These are phyloP conservation scores for Sanghuangporus sanghuang DNA, from an alignment of 1,284 basidiomycete species.

Conservation along the genomic window DNA sequence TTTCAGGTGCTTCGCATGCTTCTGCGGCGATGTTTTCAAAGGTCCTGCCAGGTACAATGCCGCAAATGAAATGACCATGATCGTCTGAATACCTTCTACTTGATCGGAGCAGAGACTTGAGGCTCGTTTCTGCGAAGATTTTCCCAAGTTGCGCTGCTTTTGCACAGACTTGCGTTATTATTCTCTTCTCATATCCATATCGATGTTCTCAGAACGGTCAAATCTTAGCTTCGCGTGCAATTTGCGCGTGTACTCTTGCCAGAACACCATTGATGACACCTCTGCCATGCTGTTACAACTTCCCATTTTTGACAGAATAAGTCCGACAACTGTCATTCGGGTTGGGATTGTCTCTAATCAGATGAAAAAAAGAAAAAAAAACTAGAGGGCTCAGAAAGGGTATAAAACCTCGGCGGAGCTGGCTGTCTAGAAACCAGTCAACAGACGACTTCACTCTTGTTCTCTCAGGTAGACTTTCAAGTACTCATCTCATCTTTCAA, in stretches of 20 bases:
- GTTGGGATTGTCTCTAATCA: background rate
- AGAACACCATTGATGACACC: background rate
- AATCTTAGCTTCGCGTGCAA: background rate
- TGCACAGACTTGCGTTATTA: background rate
- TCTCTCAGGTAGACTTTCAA: background rate
- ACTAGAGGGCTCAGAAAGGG: background rate
- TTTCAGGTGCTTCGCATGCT: background rate
- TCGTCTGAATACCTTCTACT: background rate
- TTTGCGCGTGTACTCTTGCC: background rate
- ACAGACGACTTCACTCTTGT: background rate
- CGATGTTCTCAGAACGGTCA: background rate
- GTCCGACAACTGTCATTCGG: background rate
- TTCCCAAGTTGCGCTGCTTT: background rate
- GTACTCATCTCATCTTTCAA: background rate
- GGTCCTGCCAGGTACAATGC: background rate
- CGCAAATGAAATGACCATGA: background rate
- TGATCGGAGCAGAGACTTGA: background rate
- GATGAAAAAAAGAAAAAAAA: background rate
- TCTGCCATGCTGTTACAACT: background rate
- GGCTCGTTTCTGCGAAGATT: background rate
- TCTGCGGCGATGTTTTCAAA: background rate
- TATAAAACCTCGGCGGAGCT: background rate
- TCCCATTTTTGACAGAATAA: background rate
- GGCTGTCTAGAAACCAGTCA: background rate
- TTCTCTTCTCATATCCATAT: too few species aligned